Evolutionary conservation across 768 basidiomycete species (phyloP), one percentile per base, ranked within the genome.

Genomic region (Amanita polypyramis): DNA sequence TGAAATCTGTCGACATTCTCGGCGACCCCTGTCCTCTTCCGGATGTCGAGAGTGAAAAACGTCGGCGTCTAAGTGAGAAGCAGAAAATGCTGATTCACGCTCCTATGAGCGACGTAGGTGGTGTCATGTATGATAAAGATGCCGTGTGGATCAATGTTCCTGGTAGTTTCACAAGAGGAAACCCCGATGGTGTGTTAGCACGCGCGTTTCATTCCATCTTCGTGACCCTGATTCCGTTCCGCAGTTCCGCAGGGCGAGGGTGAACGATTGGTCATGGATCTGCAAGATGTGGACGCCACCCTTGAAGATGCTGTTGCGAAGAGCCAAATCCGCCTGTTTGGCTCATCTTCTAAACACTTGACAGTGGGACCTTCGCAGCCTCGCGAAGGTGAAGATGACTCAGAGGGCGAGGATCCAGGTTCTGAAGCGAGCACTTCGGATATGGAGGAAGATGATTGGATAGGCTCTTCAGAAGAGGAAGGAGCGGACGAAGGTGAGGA

Each of bases 51-150:
- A 86, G 86, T 44, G 96, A 98, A 68, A 93, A 88, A 67, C 65
- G 89, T 52, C 67, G 95, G 52, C 94, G 89, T 63, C 72, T 99
- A 58, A 94, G 90, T 56, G 96, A 98, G 65, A 95, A 96, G 71
- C 89, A 86, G 64, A 94, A 88, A 61, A 61, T 91, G 34, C 67
- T 95, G 1, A 80, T 97, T 1, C 91, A 98, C 62, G 96, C 96
- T 12, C 96, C 96, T 1, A 98, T 99, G 96, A 96, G 93, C 62
- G 95, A 97, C 58, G 85, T 97, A 1, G 95, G 95, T 9, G 96
- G 95, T 2, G 80, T 99, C 47, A 79, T 88, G 65, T 98, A 95
- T 60, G 96, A 99, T 69, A 98, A 97, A 63, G 95, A 98, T 59
- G 91, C 93, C 0, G 94, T 99, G 2, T 99, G 89, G 75, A 85